These are phyloP conservation scores for Ammopiptanthus mongolicus DNA, from an alignment of 306 rosid species.

Conservation along the genomic window DNA sequence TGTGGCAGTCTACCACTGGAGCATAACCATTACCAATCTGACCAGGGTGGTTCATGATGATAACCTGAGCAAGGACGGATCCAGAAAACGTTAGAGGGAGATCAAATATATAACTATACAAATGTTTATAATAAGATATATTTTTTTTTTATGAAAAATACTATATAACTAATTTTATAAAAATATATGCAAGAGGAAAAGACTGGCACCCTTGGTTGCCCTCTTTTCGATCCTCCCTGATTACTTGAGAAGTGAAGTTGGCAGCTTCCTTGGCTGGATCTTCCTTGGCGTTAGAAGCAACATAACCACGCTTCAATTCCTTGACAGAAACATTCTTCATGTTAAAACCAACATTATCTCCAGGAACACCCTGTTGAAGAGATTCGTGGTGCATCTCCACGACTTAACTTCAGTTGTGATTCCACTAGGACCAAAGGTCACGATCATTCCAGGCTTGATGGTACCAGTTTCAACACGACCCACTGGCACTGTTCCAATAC, in stretches of 20 bases:
- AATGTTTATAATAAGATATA: too few relatives aligned
- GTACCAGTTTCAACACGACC: constrained; percentile 37
- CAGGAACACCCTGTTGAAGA: constrained; percentile 30
- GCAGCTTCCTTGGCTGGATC: constrained; percentile 35
- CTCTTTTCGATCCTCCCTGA: too few relatives aligned
- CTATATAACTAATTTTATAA: too few relatives aligned
- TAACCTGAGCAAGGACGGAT: too few relatives aligned
- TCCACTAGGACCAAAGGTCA: constrained; percentile 30
- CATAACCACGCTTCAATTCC: constrained; percentile 41
- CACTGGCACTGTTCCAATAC: constrained; percentile 37
- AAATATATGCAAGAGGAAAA: too few relatives aligned
- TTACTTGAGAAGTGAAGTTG: constrained; percentile 35
- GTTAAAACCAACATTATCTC: constrained; percentile 41
- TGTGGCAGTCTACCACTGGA: constrained; percentile 42
- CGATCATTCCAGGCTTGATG: constrained; percentile 32
- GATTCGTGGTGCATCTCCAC: constrained; percentile 46
- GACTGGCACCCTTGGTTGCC: too few relatives aligned
- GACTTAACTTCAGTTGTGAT: constrained; percentile 36
- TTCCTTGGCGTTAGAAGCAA: constrained; percentile 36
- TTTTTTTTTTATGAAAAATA: too few relatives aligned
- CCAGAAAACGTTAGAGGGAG: too few relatives aligned
- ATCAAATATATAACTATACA: too few relatives aligned
- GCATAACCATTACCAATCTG: constrained; percentile 37
- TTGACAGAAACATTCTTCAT: constrained; percentile 43
- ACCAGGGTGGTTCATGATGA: constrained; percentile 44